Evolutionary conservation across 176 grass and related monocot species (phyloP).

Genomic region (Aegilops longissima): DNA sequence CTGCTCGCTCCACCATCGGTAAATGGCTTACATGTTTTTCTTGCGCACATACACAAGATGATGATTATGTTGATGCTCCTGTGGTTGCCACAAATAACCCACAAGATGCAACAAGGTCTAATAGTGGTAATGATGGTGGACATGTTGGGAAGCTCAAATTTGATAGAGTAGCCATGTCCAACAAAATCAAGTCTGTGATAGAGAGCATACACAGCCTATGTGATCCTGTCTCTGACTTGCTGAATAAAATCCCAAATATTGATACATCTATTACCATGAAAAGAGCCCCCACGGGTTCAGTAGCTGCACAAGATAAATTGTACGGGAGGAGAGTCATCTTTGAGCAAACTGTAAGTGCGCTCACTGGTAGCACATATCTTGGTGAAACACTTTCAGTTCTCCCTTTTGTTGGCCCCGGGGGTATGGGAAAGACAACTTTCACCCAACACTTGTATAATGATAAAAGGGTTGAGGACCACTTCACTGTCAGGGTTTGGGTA

Average conservation of each 20-base stretch:
- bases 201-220: not conserved
- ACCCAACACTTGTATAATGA: no score
- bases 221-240: not conserved
- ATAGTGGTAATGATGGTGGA: not conserved
- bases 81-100: not conserved
- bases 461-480: no score
- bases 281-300: no score
- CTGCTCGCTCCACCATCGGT: not conserved
- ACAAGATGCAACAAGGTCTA: not conserved
- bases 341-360: no score
- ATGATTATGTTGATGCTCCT: not conserved
- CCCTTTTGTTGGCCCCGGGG: no score
- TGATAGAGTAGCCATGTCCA: slow-evolving; percentile 1
- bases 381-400: no score
- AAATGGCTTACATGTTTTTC: not conserved
- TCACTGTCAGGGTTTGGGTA: no score
- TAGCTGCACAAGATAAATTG: not conserved
- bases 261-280: no score
- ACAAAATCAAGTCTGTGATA: not conserved
- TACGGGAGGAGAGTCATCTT: no score
- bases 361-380: no score
- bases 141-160: not conserved
- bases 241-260: no score
- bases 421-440: no score
- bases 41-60: not conserved